These are phyloP conservation scores for Vitis riparia DNA, from an alignment of 164 flowering plant species.

Conservation along the genomic window DNA sequence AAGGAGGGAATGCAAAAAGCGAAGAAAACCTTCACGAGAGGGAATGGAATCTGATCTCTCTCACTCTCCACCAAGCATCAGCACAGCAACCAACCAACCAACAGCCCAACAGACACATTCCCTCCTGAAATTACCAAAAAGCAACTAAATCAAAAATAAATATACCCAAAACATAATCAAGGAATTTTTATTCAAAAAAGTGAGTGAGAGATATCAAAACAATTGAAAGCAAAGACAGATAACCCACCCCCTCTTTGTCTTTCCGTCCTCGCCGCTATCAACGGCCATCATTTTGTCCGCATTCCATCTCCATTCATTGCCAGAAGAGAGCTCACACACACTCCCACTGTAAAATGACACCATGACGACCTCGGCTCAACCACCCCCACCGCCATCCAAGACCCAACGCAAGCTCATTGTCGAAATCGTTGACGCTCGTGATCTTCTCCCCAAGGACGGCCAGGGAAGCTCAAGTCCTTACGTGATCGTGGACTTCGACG, in stretches of 20 bases:
- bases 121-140: neutral
- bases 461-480: conserved; percentile 94
- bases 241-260: neutral
- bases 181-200: conserved; percentile 6
- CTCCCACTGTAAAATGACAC: conserved; percentile 13
- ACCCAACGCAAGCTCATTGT: conserved; percentile 61
- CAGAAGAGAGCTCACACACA: too few relatives aligned
- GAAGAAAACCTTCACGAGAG: conserved; percentile 37
- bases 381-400: conserved; percentile 18
- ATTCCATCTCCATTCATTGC: neutral
- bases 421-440: conserved; percentile 74
- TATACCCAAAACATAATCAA: neutral
- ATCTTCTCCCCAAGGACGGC: conserved; percentile 92
- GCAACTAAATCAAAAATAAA: conserved; percentile 1
- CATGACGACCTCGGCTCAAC: conserved; percentile 33
- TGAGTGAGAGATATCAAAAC: neutral
- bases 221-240: neutral
- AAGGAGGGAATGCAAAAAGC: conserved; percentile 22
- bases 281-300: conserved; percentile 10
- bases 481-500: conserved; percentile 79
- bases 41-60: conserved; percentile 45
- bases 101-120: conserved; percentile 14
- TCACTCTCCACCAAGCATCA: conserved; percentile 13
- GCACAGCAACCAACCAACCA: neutral
- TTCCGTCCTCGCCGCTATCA: conserved; percentile 19